Evolutionary conservation across 116 monocot genomes (phyloP).

Genomic region (Trichopus zeylanicus): DNA sequence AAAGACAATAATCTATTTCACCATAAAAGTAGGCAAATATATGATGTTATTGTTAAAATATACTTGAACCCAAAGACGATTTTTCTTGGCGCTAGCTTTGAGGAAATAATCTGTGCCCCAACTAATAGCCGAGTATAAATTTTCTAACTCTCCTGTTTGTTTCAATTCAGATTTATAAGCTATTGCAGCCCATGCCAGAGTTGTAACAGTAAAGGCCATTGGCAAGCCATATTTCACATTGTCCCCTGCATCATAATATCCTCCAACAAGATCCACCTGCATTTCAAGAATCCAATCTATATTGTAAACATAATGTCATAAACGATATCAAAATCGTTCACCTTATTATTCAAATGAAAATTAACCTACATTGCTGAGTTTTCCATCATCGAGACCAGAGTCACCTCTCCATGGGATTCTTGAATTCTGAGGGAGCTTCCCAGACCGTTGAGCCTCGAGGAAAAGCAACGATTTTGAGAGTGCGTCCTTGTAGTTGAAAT

Average conservation of each 20-base stretch:
- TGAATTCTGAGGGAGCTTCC: slow-evolving; percentile 54
- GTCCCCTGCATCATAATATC: slow-evolving; percentile 96
- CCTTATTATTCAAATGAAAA: not conserved
- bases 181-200: slow-evolving; percentile 69
- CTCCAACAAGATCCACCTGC: slow-evolving; percentile 77
- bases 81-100: slow-evolving; percentile 46
- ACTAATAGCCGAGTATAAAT: slow-evolving; percentile 55
- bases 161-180: slow-evolving; percentile 42
- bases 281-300: not conserved
- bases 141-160: slow-evolving; percentile 38
- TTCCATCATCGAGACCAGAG: slow-evolving; percentile 67
- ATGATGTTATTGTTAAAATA: no score
- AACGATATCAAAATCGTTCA: no score
- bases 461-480: slow-evolving; percentile 68
- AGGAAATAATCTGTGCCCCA: slow-evolving; percentile 96
- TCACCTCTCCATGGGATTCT: slow-evolving; percentile 78
- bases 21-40: no score
- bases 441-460: slow-evolving; percentile 79
- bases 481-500: slow-evolving; percentile 57
- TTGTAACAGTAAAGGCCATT: slow-evolving; percentile 93
- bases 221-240: slow-evolving; percentile 92
- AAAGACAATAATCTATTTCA: no score
- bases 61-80: slow-evolving; percentile 74
- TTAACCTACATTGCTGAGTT: slow-evolving; percentile 36
- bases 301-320: no score